Base-by-base conservation (phyloP, 345 rosid species). In the Laguncularia racemosa region DNA sequence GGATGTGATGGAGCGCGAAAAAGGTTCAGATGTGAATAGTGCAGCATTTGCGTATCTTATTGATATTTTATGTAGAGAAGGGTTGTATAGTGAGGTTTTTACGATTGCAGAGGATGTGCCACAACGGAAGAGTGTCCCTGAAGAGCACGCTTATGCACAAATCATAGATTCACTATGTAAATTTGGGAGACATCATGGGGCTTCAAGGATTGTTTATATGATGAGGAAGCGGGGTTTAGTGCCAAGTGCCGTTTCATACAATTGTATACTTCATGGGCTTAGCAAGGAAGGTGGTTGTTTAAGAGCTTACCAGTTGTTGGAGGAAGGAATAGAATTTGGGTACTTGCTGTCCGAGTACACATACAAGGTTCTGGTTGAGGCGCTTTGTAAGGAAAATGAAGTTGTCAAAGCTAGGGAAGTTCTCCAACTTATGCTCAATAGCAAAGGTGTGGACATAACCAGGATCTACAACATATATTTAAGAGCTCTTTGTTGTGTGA, bases 251-350 rank as follows among this genome's bases (percentile, higher is more conserved):
- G 71, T 78, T 4, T 88, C 96, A 4, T 91, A 88, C 62, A 83
- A 91, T 75, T 72, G 82, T 50, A 85, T 91, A 17, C 67, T 88
- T 46, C 96, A 91, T 8, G 95, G 91, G 6, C 82, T 91, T 44
- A 81, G 89, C 73, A 81, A 72, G 58, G 83, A 80, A 53, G 80
- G 91, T 51, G 85, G 84, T 66, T 75, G 82, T 65, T 71, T 82
- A 82, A 88, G 91, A 64, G 96, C 88, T 52, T 88, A 74, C 69
- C 97, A 91, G 74, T 58, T 88, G 75, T 70, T 91, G 38, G 78
- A 85, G 63, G 91, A 91, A 79, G 95, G 89, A 51, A 44, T 68
- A 55, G 77, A 69, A 50, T 83, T 77, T 61, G 84, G 80, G 2
- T 91, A 78, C 62, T 73, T 72, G 18, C 95, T 81, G 40, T 85